Conservation (phyloP, 2,329 filamentous ascomycete species). For the Atkinsonella texensis region DNA sequence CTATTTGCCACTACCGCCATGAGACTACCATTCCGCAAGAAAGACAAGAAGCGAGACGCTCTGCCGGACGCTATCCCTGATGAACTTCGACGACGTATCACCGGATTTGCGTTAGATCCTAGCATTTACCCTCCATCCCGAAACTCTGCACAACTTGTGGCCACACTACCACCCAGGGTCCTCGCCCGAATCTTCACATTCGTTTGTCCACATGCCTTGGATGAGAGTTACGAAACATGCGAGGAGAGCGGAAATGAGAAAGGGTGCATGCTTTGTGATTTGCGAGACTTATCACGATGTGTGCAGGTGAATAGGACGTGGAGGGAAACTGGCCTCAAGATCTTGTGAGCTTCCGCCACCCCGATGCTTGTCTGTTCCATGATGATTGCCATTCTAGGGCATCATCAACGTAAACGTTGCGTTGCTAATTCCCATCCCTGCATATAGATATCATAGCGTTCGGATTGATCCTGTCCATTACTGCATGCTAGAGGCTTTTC, state of each 20-base stretch:
- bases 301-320: slow-evolving; percentile 63
- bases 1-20: slow-evolving; percentile 11
- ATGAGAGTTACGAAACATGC: slow-evolving; percentile 69
- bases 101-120: slow-evolving; percentile 11
- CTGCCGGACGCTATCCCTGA: slow-evolving; percentile 13
- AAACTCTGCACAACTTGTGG: slow-evolving; percentile 31
- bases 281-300: slow-evolving; percentile 77
- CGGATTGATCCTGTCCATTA: slow-evolving; percentile 93
- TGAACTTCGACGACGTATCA: slow-evolving; percentile 19
- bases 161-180: slow-evolving; percentile 52
- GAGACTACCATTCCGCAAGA: slow-evolving; percentile 25
- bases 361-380: neutral
- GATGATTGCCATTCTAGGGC: too few relatives aligned
- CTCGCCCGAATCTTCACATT: slow-evolving; percentile 67
- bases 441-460: slow-evolving; percentile 66
- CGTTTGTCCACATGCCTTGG: slow-evolving; percentile 71
- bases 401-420: neutral
- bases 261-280: slow-evolving; percentile 86
- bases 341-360: slow-evolving; percentile 43
- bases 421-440: neutral
- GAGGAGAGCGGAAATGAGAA: slow-evolving; percentile 69
- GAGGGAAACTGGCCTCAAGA: slow-evolving; percentile 38
- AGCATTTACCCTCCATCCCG: slow-evolving; percentile 25
- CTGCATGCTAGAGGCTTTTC: slow-evolving; percentile 72
- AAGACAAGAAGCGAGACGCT: slow-evolving; percentile 24